phyloP scores from a whole-genome alignment of 352 stramenopile genomes.

The Phytophthora aleatoria region DNA sequence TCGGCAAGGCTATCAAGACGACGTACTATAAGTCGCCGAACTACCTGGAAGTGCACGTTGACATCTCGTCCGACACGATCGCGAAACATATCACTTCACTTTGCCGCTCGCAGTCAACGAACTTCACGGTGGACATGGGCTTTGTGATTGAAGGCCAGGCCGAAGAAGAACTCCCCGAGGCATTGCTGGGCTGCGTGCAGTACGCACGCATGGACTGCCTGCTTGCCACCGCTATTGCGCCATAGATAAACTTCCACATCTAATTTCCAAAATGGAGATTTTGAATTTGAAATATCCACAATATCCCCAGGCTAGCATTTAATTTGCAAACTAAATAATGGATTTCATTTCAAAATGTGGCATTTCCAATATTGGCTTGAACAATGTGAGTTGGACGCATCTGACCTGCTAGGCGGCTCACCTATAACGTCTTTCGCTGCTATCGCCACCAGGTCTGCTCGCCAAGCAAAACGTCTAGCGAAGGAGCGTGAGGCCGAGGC shows the following conservation, averaged over 20 bases:
- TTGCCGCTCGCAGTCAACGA: slow-evolving; percentile 66
- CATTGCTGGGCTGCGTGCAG: slow-evolving; percentile 73
- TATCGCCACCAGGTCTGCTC: slow-evolving; percentile 61
- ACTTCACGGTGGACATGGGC: slow-evolving; percentile 78
- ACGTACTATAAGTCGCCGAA: slow-evolving; percentile 59
- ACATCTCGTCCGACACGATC: slow-evolving; percentile 76
- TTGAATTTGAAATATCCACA: background rate
- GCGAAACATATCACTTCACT: slow-evolving; percentile 79
- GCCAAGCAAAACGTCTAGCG: slow-evolving; percentile 75
- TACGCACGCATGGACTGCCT: slow-evolving; percentile 72
- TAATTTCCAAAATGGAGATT: background rate
- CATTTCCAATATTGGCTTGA: slow-evolving; percentile 4
- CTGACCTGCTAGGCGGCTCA: background rate
- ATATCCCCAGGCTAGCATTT: background rate
- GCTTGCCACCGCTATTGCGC: slow-evolving; percentile 48
- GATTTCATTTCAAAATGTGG: background rate
- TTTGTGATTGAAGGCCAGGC: slow-evolving; percentile 75
- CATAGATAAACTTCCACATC: slow-evolving; percentile 17
- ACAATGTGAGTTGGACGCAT: slow-evolving; percentile 26
- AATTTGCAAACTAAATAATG: background rate
- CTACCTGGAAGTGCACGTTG: slow-evolving; percentile 81
- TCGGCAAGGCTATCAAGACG: slow-evolving; percentile 70
- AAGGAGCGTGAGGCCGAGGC: slow-evolving; percentile 30
- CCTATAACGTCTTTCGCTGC: slow-evolving; percentile 15
- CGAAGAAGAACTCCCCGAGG: slow-evolving; percentile 72